Base-by-base conservation (phyloP, 2,329 filamentous ascomycete species). In the Ilyonectria robusta region DNA sequence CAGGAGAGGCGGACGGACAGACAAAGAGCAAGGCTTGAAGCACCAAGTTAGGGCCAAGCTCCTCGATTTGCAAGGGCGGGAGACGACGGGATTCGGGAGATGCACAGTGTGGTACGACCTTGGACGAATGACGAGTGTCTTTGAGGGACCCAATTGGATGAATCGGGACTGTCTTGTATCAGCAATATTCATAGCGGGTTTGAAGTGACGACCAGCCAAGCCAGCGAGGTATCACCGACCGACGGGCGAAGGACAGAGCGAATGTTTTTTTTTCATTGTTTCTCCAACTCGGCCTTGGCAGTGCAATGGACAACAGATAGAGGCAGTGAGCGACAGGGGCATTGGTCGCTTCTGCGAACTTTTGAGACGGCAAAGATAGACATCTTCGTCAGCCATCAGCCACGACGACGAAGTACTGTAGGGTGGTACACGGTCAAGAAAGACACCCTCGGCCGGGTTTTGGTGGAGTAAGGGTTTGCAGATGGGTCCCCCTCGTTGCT, bases 1-100 rank as follows among this genome's bases (percentile, higher is more conserved):
- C 46, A 37, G 31, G 44, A 51, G 17, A 51, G 58, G 68, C 65
- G 66, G 71, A 58, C 35, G 21, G 33, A 31, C 72, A 61, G 68
- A 63, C 59, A 50, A 67, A 31, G 48, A 44, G 58, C 15, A 35
- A 65, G 40, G 51, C 44, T 62, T 50, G 50, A 37, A 37, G 57
- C 57, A 59, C 37, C 35, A 21, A 54, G 42, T 31, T 23, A 65
- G 69, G 59, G 58, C 65, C 63, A 44, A 66, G 51, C 66, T 71
- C 56, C n/a, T 67, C 50, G 62, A 68, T 61, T 65, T 67, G 67
- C 65, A 57, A 64, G 61, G 66, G 66, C 65, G 64, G 62, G 58
- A 72, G 58, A 62, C 66, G 60, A 62, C 70, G 65, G 68, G 56
- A 72, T 65, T 42, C 62, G 70, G 72, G 69, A 73, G 69, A 73